Conservation (phyloP, 129 eudicot genomes). For the Scalesia atractyloides region DNA sequence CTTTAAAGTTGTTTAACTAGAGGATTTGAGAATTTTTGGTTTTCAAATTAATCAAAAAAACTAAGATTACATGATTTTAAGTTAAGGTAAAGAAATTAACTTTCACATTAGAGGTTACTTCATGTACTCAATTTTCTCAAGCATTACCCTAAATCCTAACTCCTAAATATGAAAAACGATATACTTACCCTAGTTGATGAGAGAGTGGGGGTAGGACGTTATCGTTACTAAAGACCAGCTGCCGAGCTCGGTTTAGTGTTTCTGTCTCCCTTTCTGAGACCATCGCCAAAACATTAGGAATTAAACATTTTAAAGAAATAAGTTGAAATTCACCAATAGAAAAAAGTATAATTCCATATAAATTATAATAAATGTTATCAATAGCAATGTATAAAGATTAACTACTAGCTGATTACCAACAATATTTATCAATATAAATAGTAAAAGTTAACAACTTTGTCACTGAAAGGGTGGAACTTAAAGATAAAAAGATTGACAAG, state of each 20-base stretch:
- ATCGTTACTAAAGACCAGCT: constrained; percentile 78
- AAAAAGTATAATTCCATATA: background rate
- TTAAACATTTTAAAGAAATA: constrained; percentile 2
- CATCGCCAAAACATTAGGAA: constrained; percentile 21
- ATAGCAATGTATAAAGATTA: background rate
- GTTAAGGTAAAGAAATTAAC: too few relatives aligned
- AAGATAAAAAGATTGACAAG: constrained; percentile 40
- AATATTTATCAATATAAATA: background rate
- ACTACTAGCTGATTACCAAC: background rate
- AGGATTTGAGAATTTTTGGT: background rate
- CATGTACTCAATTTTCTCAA: too few relatives aligned
- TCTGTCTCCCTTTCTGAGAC: constrained; percentile 95
- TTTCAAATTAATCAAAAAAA: background rate
- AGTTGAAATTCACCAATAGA: background rate
- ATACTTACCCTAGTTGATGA: constrained; percentile 60
- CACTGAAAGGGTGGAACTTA: constrained; percentile 22
- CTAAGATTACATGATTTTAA: background rate
- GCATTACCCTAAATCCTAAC: too few relatives aligned
- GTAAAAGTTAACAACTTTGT: background rate
- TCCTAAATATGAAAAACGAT: background rate
- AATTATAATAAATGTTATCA: background rate
- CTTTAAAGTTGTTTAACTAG: too few relatives aligned
- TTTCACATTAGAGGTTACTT: too few relatives aligned
- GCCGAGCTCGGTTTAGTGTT: constrained; percentile 93
- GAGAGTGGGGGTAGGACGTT: constrained; percentile 42